These are phyloP conservation scores for Nelumbo lutea DNA, from an alignment of 164 flowering plant genomes.

Conservation along the genomic window DNA sequence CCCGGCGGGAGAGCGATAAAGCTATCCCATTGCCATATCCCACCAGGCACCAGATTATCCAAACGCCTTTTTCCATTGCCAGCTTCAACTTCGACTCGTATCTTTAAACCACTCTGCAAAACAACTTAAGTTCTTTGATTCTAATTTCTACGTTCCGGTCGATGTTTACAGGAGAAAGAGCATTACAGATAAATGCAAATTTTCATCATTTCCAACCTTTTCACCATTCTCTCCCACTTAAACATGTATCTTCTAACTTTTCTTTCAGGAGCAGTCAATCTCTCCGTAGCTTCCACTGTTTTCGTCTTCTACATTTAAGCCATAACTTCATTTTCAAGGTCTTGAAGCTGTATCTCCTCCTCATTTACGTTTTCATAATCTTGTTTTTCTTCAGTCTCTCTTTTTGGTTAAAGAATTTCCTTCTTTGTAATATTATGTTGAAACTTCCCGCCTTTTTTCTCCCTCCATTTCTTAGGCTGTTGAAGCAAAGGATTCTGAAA, in stretches of 20 bases:
- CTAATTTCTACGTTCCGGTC: not conserved
- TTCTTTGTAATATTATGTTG: not conserved
- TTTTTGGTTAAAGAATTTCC: not conserved
- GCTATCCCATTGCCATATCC: no score
- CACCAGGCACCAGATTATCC: no score
- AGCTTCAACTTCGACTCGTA: no score
- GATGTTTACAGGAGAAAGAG: not conserved
- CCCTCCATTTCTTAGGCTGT: conserved; percentile 11
- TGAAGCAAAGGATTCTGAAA: conserved; percentile 25
- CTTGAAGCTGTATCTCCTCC: not conserved
- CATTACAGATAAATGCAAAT: not conserved
- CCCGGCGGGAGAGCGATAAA: no score
- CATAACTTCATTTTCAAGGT: not conserved
- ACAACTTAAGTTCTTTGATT: no score
- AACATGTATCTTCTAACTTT: not conserved
- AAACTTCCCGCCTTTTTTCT: not conserved
- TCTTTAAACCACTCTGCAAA: no score
- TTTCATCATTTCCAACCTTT: not conserved
- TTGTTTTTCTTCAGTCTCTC: not conserved
- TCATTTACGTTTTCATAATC: not conserved
- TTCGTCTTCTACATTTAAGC: not conserved
- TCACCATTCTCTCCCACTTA: not conserved
- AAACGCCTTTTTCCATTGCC: no score
- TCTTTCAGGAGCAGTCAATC: not conserved
- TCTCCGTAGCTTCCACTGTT: not conserved